Evolutionary conservation across 2,329 filamentous ascomycete species (phyloP).

Genomic region (Fusarium temperatum): DNA sequence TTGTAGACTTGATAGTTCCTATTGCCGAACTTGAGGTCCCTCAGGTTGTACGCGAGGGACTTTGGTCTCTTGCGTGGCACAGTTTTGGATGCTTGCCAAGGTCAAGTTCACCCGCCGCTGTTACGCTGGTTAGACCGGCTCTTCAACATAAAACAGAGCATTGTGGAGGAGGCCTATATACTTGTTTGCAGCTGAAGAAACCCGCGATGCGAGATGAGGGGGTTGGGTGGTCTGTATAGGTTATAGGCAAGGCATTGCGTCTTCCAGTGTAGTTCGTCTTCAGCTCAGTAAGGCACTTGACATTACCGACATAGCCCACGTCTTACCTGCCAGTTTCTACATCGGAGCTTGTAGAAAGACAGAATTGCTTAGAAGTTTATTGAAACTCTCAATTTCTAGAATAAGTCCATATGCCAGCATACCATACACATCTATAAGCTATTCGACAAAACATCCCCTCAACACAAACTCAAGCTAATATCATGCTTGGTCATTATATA

Average conservation of each 20-base stretch:
- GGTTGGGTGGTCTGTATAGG: no score
- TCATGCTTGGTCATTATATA: conserved; percentile 14
- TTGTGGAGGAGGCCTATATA: fast-evolving
- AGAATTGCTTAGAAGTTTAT: fast-evolving
- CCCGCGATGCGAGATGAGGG: fast-evolving
- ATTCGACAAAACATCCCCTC: fast-evolving
- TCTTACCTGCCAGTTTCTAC: fast-evolving
- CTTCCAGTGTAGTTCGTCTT: no score
- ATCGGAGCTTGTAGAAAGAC: fast-evolving
- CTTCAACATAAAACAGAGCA: no score
- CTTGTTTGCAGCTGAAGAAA: fast-evolving
- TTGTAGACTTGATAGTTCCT: no score
- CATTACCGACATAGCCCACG: fast-evolving
- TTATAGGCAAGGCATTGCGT: no score
- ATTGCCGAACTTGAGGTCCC: no score
- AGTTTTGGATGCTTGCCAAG: no score
- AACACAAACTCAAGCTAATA: background rate
- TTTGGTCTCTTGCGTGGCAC: no score
- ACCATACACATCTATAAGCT: fast-evolving
- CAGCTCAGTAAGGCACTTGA: fast-evolving
- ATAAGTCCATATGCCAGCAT: background rate
- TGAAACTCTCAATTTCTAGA: background rate
- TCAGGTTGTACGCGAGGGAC: no score
- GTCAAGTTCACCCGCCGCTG: fast-evolving
- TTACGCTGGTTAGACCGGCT: no score